Evolutionary conservation across 768 basidiomycete genomes (phyloP).

Genomic region (Russula olivacea): DNA sequence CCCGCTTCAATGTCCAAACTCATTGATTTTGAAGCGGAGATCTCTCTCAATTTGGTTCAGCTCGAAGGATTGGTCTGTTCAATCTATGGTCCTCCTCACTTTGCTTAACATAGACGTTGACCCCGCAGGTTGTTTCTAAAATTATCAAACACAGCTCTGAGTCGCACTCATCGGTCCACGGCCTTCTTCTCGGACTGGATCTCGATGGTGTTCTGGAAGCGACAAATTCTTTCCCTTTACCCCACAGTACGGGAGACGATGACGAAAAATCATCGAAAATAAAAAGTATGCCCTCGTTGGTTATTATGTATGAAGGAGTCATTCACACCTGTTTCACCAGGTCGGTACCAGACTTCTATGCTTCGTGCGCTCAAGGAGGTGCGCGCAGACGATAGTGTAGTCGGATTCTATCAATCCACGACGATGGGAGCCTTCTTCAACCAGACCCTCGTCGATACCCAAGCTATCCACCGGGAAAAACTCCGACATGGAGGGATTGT

Average conservation of each 20-base stretch:
- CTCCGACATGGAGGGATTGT: slow-evolving; percentile 82
- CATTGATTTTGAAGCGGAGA: slow-evolving; percentile 90
- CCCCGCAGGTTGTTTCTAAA: slow-evolving; percentile 76
- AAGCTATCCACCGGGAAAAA: slow-evolving; percentile 80
- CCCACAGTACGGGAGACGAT: slow-evolving; percentile 65
- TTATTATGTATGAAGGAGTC: not conserved
- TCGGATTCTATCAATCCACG: slow-evolving; percentile 92
- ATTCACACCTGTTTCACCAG: slow-evolving; percentile 33
- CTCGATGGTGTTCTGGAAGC: slow-evolving; percentile 87
- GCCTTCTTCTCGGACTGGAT: slow-evolving; percentile 86
- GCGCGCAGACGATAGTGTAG: slow-evolving; percentile 82
- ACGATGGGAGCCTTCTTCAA: slow-evolving; percentile 81
- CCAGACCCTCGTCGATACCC: slow-evolving; percentile 73
- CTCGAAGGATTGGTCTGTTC: slow-evolving; percentile 76
- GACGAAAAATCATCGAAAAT: slow-evolving; percentile 78
- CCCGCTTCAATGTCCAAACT: slow-evolving; percentile 90
- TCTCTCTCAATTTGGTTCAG: slow-evolving; percentile 72
- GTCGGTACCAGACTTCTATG: slow-evolving; percentile 80
- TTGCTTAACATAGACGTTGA: slow-evolving; percentile 3
- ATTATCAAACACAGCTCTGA: slow-evolving; percentile 91
- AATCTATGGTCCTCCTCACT: not conserved
- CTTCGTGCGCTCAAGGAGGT: slow-evolving; percentile 85
- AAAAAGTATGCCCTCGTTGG: slow-evolving; percentile 46
- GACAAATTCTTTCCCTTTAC: slow-evolving; percentile 84
- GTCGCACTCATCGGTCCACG: slow-evolving; percentile 67